Evolutionary conservation across 2,329 filamentous ascomycete species (phyloP).

Genomic region (Paraconiothyrium sp.): DNA sequence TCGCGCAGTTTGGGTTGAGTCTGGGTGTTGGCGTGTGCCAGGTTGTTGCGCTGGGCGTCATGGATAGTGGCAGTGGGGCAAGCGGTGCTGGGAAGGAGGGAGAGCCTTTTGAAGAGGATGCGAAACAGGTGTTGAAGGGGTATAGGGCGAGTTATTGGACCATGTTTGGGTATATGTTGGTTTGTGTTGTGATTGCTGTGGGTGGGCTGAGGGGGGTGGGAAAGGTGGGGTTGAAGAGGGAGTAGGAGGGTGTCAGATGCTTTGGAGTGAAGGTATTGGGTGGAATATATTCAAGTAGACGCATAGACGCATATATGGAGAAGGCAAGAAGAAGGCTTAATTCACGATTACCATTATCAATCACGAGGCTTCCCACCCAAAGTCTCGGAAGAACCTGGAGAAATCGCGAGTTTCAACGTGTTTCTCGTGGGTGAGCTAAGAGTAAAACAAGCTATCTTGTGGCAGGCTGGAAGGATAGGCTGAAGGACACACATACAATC

Average conservation of each 20-base stretch:
- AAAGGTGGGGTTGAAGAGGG: slow-evolving; percentile 39
- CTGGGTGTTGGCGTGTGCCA: slow-evolving; percentile 8
- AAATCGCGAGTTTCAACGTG: too few relatives aligned
- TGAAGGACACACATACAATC: too few relatives aligned
- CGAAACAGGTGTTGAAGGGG: slow-evolving; percentile 6
- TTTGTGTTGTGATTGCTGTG: slow-evolving; percentile 33
- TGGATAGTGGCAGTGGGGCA: slow-evolving; percentile 1
- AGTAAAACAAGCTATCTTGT: too few relatives aligned
- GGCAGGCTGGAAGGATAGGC: too few relatives aligned
- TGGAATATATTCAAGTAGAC: too few relatives aligned
- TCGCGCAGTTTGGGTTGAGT: slow-evolving; percentile 61
- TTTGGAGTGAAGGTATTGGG: neutral
- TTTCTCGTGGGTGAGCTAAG: too few relatives aligned
- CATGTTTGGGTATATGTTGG: slow-evolving; percentile 38
- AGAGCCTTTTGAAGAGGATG: slow-evolving; percentile 2
- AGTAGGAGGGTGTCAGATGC: slow-evolving; percentile 19
- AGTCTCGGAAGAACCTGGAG: too few relatives aligned
- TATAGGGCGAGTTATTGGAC: slow-evolving; percentile 39
- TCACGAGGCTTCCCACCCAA: too few relatives aligned
- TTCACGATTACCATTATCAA: too few relatives aligned
- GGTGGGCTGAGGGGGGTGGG: slow-evolving; percentile 36
- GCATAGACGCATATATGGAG: too few relatives aligned
- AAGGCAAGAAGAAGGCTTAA: too few relatives aligned
- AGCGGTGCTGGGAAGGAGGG: slow-evolving; percentile 1
- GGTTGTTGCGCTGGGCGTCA: slow-evolving; percentile 13